Evolutionary conservation across 805 yeast genomes (phyloP).

Genomic region (Saturnispora dispora): DNA sequence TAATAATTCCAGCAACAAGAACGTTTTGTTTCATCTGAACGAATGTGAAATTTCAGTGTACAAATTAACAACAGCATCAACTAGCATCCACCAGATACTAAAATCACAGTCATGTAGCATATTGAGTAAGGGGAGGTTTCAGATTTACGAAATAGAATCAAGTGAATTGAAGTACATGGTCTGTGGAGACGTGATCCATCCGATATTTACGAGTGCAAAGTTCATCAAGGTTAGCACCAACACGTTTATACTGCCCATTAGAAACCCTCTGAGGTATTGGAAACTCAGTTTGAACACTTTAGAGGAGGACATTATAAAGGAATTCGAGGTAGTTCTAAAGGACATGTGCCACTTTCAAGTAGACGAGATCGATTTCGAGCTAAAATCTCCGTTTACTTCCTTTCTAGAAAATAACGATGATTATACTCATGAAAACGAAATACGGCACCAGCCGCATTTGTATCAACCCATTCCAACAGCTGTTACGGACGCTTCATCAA

Average conservation of each 20-base stretch:
- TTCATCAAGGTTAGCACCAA: slow-evolving; percentile 40
- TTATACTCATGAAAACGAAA: neutral
- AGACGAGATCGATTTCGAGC: slow-evolving; percentile 1
- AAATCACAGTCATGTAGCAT: slow-evolving; percentile 16
- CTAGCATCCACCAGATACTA: neutral
- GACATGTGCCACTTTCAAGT: slow-evolving; percentile 14
- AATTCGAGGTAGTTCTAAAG: slow-evolving; percentile 22
- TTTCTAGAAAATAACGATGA: slow-evolving; percentile 2
- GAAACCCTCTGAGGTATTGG: slow-evolving; percentile 76
- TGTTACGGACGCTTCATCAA: slow-evolving; percentile 3
- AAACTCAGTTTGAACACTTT: slow-evolving; percentile 33
- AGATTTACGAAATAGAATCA: slow-evolving; percentile 48
- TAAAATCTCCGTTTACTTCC: slow-evolving; percentile 9
- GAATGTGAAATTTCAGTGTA: slow-evolving; percentile 14
- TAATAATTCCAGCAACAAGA: neutral
- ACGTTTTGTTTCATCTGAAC: slow-evolving; percentile 1
- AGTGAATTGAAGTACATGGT: slow-evolving; percentile 49
- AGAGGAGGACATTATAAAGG: slow-evolving; percentile 22
- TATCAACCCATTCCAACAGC: slow-evolving; percentile 9
- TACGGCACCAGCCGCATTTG: neutral
- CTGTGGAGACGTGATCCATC: slow-evolving; percentile 66
- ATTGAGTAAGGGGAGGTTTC: slow-evolving; percentile 53
- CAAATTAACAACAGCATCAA: slow-evolving; percentile 1
- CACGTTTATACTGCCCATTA: slow-evolving; percentile 53
- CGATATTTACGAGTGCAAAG: slow-evolving; percentile 57